phyloP scores from a whole-genome alignment of 2,329 filamentous ascomycete species.

The Shiraia sp. region DNA sequence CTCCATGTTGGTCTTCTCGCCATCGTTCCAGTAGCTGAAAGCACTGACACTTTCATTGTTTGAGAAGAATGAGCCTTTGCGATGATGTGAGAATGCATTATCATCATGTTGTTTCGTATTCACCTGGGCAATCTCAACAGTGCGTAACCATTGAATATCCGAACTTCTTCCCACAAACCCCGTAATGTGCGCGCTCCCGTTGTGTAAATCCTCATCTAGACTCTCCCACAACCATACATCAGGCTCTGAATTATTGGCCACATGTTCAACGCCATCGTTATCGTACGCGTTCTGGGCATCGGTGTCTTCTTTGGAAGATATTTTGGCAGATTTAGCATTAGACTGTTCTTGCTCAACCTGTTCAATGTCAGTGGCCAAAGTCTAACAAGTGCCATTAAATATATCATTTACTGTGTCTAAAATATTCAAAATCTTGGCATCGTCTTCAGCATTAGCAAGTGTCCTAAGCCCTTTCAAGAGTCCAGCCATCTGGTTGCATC shows the following conservation, averaged over 20 bases:
- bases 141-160: conserved; percentile 39
- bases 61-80: conserved; percentile 8
- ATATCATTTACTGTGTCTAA: conserved; percentile 20
- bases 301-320: conserved; percentile 19
- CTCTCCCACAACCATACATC: conserved; percentile 26
- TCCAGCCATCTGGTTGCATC: conserved; percentile 32
- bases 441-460: conserved; percentile 23
- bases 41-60: conserved; percentile 33
- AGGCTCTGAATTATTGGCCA: conserved; percentile 15
- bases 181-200: conserved; percentile 30
- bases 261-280: conserved; percentile 7
- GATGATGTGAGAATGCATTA: conserved; percentile 1
- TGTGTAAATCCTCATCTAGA: conserved; percentile 34
- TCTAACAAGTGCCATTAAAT: background rate
- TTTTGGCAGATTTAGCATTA: conserved; percentile 17
- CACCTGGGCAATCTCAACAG: conserved; percentile 23
- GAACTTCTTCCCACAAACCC: conserved; percentile 42
- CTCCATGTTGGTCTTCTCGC: conserved; percentile 26
- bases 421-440: conserved; percentile 25
- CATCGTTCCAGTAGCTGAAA: conserved; percentile 41
- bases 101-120: conserved; percentile 19
- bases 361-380: conserved; percentile 8
- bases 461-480: conserved; percentile 22
- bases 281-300: conserved; percentile 20
- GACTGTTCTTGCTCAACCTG: conserved; percentile 35